A percentile compares a stretch with the other conserved stretches of the same genome.
Conservation (phyloP, 2,329 filamentous ascomycete genomes). For the Cladosporium sp. region DNA sequence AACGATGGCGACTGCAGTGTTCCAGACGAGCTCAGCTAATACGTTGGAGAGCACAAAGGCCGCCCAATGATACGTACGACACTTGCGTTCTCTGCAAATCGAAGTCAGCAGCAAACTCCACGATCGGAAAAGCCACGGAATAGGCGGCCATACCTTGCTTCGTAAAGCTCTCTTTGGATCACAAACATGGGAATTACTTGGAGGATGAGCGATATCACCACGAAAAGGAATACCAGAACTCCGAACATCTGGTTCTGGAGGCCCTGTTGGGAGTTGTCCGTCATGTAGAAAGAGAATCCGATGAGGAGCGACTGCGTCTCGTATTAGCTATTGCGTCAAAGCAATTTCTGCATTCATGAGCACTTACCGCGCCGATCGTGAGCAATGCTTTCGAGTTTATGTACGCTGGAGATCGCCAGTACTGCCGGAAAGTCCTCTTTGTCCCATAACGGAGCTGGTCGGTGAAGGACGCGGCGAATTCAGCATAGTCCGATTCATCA, state of each 20-base stretch:
- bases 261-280: constrained; percentile 29
- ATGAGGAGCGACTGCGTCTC: constrained; percentile 33
- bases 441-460: constrained; percentile 30
- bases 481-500: constrained; percentile 29
- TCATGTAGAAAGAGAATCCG: constrained; percentile 36
- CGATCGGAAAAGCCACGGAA: background rate
- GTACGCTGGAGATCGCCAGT: constrained; percentile 39
- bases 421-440: constrained; percentile 36
- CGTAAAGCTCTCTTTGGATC: constrained; percentile 53
- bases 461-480: constrained; percentile 36
- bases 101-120: background rate
- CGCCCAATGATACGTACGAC: constrained; percentile 68
- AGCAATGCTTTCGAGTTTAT: constrained; percentile 54
- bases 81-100: constrained; percentile 49
- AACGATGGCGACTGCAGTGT: constrained; percentile 54
- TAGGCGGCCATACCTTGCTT: constrained; percentile 31
- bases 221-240: constrained; percentile 43
- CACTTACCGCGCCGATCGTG: constrained; percentile 40
- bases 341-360: background rate
- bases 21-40: constrained; percentile 62
- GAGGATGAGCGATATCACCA: constrained; percentile 40
- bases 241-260: constrained; percentile 40
- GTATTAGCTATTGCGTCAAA: background rate
- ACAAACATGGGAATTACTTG: constrained; percentile 56
- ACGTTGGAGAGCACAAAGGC: constrained; percentile 67